These are phyloP conservation scores for Teunomyces gatunensis DNA, from an alignment of 805 yeast genomes.

Conservation along the genomic window DNA sequence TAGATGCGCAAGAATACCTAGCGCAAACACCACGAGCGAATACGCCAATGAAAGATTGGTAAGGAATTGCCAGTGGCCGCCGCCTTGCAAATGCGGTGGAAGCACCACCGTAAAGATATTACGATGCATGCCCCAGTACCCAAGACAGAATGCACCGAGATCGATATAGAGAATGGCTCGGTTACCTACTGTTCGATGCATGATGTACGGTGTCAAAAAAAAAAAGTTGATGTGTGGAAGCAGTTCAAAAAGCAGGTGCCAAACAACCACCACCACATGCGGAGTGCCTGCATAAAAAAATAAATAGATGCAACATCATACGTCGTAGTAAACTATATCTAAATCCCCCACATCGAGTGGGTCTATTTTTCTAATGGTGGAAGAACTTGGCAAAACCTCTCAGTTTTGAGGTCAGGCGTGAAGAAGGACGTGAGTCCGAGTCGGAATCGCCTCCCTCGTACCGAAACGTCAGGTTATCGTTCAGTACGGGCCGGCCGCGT, in stretches of 20 bases:
- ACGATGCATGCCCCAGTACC: slow-evolving; percentile 25
- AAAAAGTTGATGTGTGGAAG: too few species aligned
- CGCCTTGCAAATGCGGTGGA: slow-evolving; percentile 50
- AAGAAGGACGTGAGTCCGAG: slow-evolving; percentile 11
- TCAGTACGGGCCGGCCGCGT: slow-evolving; percentile 7
- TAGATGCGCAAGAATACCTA: slow-evolving; percentile 34
- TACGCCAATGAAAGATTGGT: slow-evolving; percentile 44
- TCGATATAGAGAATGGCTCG: slow-evolving; percentile 22
- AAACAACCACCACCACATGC: too few species aligned
- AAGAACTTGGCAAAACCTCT: slow-evolving; percentile 16
- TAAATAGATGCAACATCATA: background rate
- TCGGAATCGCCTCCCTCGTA: slow-evolving; percentile 3
- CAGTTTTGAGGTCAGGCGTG: slow-evolving; percentile 14
- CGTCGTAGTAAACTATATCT: background rate
- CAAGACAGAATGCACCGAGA: slow-evolving; percentile 24
- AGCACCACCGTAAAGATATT: slow-evolving; percentile 26
- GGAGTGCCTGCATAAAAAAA: too few species aligned
- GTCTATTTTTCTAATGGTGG: slow-evolving; percentile 7
- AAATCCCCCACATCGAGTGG: slow-evolving; percentile 1
- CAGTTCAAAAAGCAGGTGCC: too few species aligned
- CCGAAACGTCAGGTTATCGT: background rate
- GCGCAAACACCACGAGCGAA: slow-evolving; percentile 12
- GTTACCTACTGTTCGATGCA: slow-evolving; percentile 27
- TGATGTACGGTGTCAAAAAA: background rate
- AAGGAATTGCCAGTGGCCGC: slow-evolving; percentile 70